Base-by-base conservation (phyloP, 352 stramenopile species). In the Globisporangium spiculum region DNA sequence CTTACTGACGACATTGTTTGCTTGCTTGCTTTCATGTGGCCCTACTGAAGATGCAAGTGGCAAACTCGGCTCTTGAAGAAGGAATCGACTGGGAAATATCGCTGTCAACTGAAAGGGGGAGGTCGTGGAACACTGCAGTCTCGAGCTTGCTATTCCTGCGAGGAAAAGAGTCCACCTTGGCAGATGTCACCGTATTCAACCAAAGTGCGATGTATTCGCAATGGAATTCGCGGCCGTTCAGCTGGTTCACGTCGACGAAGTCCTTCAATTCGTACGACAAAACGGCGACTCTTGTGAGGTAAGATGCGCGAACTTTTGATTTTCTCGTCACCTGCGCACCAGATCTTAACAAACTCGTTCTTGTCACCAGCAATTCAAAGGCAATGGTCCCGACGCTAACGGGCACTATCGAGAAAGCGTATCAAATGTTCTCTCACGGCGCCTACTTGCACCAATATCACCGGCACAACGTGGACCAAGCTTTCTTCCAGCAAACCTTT, bases 221-320 rank as follows among this genome's bases (percentile, higher is more conserved):
- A 41, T 90, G 80, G 82, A 73, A 65, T 30, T 30, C 66, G 6
- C 61, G 71, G 0, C 77, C 80, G n/a, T 82, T 88, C 55, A 53
- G 55, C 50, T 76, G 63, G 32, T 79, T 72, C 44, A 63, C 63
- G 3, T 84, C 79, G 5, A 54, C 32, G 14, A 38, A 46, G 9
- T 61, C 55, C n/a, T 91, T 91, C 60, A 88, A 79, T 34, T 56
- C 67, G 12, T 90, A 91, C 73, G 83, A 93, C 75, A 93, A 93
- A 73, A 85, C 75, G 12, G 83, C 83, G 22, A 81, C 78, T 26
- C 54, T 88, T 22, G 73, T 87, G 57, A 86, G 77, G 77, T 87
- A 75, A 20, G 26, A 6, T 8, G 2, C 34, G 22, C 1, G 6
- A 36, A 9, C n/a, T 9, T 20, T 50, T 50, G 20, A 12, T 24